These are phyloP conservation scores for Trapa incisa DNA, from an alignment of 345 rosid genomes.

Conservation along the genomic window DNA sequence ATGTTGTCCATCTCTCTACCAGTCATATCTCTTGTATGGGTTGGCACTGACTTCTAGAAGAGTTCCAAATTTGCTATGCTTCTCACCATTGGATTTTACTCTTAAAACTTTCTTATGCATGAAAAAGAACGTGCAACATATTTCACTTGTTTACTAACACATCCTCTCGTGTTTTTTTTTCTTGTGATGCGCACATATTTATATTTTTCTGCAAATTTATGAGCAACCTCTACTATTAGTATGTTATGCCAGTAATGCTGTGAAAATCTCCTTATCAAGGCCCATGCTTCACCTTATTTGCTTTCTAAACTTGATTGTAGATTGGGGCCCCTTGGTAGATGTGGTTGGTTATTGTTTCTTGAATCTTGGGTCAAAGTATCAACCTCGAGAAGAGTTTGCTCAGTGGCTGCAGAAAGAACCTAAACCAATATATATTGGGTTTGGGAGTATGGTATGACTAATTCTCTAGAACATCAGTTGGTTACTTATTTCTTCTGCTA, in stretches of 20 bases:
- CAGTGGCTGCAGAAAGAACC: slow-evolving; percentile 69
- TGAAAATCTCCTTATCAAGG: neutral
- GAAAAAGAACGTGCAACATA: no score
- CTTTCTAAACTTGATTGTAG: slow-evolving; percentile 31
- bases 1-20: no score
- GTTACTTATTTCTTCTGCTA: neutral
- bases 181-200: no score
- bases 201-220: no score
- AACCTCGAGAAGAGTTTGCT: slow-evolving; percentile 52
- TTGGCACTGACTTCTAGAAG: no score
- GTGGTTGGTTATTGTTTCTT: slow-evolving; percentile 95
- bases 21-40: no score
- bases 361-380: slow-evolving; percentile 72
- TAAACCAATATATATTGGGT: slow-evolving; percentile 85
- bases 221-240: neutral
- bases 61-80: no score
- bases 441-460: slow-evolving; percentile 91
- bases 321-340: slow-evolving; percentile 88
- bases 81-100: no score
- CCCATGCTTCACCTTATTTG: no score
- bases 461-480: neutral
- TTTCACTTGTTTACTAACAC: no score
- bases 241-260: neutral
- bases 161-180: no score
- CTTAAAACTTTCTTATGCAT: no score